Percentiles rank a stretch among this genome's conserved stretches.
These are phyloP conservation scores for Mortierella sp. DNA, from an alignment of 371 early-diverging fungal genomes.

Conservation along the genomic window DNA sequence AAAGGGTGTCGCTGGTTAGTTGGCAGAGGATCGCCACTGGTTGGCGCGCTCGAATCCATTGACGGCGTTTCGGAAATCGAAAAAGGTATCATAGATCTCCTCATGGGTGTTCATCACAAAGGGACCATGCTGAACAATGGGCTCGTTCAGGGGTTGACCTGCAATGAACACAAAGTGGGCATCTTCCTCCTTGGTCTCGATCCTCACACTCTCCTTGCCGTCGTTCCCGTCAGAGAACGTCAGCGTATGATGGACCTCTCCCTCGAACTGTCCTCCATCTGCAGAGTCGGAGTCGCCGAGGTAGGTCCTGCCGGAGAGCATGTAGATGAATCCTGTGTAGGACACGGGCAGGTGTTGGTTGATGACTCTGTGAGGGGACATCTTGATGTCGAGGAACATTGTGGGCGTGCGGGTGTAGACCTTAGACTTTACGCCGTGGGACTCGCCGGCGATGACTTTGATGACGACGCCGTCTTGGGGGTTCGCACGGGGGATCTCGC, in stretches of 20 bases:
- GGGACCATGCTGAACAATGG: conserved; percentile 65
- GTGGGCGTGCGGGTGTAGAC: conserved; percentile 79
- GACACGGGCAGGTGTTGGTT: conserved; percentile 70
- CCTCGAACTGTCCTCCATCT: conserved; percentile 42
- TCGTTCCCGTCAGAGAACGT: conserved; percentile 59
- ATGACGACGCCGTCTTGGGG: conserved; percentile 69
- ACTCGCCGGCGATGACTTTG: conserved; percentile 84
- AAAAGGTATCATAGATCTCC: conserved; percentile 62
- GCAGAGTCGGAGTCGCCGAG: conserved; percentile 60
- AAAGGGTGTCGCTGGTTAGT: not conserved
- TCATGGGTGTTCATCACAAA: conserved; percentile 69
- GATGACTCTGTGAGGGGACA: conserved; percentile 65
- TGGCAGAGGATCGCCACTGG: not conserved
- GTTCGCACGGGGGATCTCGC: conserved; percentile 62
- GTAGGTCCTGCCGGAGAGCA: conserved; percentile 65
- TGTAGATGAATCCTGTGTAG: conserved; percentile 78
- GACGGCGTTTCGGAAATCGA: conserved; percentile 59
- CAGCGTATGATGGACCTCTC: conserved; percentile 61
- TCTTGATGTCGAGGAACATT: conserved; percentile 77
- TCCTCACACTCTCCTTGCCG: conserved; percentile 58
- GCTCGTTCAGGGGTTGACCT: conserved; percentile 41
- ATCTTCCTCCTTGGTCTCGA: conserved; percentile 65
- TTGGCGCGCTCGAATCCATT: conserved; percentile 63
- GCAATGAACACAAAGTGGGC: conserved; percentile 59
- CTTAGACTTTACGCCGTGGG: conserved; percentile 69